Evolutionary conservation across 2,329 filamentous ascomycete species (phyloP), one percentile per base, ranked within the genome.

Genomic region (Phoma sp.): DNA sequence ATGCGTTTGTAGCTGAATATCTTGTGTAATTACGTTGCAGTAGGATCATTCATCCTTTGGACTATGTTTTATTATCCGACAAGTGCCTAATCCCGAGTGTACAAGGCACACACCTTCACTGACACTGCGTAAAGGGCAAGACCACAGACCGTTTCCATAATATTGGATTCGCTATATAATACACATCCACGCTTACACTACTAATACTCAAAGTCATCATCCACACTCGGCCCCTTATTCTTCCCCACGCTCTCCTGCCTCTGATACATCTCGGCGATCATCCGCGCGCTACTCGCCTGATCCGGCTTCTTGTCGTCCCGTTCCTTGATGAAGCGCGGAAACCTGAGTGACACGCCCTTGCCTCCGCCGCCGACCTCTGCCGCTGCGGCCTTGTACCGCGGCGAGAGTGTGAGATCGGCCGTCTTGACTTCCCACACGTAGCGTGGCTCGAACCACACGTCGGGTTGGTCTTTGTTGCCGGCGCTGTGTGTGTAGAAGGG

Each of bases 351-450:
- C 65, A 99, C 91, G 2, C 95, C 95, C 69, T 87, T 88, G 12
- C 83, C 84, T 74, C 87, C 88, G 26, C 88, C 80, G 0, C 83
- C 83, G 6, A 93, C 87, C 71, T 96, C 91, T 64, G 89, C 87
- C 39, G 85, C 86, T 1, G 91, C 95, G n/a, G 95, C 95, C 77
- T 93, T 92, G 77, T 99, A 99, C 32, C 93, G 83, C 21, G 95
- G 95, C 64, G 89, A 93, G 18, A 99, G 83, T 1, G 95, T 98
- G 66, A 99, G 76, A 80, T 99, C 95, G 1, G 95, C 95, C 11
- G 93, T 96, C 80, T 93, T 96, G 64, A 99, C 93, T 77, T 99
- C 95, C 95, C 95, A 99, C 1, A 99, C 95, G 67, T 89, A 88
- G 34, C 87, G 87, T 12, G 95, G 91, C 81, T 99, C 95, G 73